Percentiles rank a stretch among this genome's conserved stretches.
These are phyloP conservation scores for Tritrichomonas musculus DNA, from an alignment of 208 protist genomes.

Conservation along the genomic window DNA sequence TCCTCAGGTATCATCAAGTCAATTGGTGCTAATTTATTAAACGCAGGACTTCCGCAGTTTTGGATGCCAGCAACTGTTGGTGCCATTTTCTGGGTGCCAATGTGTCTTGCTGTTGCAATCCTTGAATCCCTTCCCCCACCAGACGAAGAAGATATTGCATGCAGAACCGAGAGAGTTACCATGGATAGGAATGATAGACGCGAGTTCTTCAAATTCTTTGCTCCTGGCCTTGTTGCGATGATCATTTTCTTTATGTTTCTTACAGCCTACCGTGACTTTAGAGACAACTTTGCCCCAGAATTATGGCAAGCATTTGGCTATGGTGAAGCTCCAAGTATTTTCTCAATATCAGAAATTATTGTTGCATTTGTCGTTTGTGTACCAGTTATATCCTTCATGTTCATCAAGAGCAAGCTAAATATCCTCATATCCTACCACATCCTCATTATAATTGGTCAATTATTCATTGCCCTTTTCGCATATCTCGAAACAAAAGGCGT, in stretches of 20 bases:
- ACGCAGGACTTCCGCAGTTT: neutral
- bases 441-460: neutral
- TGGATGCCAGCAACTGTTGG: slow-evolving; percentile 1
- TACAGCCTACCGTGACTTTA: neutral
- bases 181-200: neutral
- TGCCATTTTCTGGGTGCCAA: neutral
- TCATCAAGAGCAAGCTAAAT: neutral
- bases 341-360: no score
- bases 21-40: neutral
- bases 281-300: neutral
- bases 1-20: neutral
- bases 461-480: neutral
- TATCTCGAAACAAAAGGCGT: neutral
- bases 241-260: neutral
- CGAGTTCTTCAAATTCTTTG: neutral
- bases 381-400: neutral
- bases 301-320: neutral
- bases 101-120: neutral
- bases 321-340: neutral
- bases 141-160: neutral
- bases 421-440: neutral
- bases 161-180: neutral
- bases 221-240: neutral
- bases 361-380: neutral
- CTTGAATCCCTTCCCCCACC: neutral